Evolutionary conservation across 345 rosid species (phyloP).

Genomic region (Bruguiera parviflora): DNA sequence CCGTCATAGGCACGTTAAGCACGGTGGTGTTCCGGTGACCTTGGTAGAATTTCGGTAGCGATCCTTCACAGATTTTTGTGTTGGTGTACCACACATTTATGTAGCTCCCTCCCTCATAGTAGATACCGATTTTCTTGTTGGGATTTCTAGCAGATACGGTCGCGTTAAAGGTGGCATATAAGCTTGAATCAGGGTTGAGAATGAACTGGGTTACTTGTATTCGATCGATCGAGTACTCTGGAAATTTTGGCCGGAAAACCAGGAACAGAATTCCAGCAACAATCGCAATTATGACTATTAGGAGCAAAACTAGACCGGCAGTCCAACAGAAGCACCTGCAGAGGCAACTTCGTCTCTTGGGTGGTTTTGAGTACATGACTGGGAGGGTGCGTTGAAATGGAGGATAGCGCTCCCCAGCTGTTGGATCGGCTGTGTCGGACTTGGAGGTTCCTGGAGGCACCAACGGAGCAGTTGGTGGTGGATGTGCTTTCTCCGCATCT

Average conservation of each 20-base stretch:
- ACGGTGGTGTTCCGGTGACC: slow-evolving; percentile 82
- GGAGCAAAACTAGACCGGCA: slow-evolving; percentile 42
- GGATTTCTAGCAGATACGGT: slow-evolving; percentile 69
- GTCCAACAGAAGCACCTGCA: slow-evolving; percentile 76
- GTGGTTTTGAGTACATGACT: slow-evolving; percentile 35
- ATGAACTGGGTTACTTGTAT: slow-evolving; percentile 52
- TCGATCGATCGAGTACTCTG: slow-evolving; percentile 56
- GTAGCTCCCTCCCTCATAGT: slow-evolving; percentile 76
- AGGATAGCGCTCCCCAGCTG: slow-evolving; percentile 19
- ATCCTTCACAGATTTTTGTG: slow-evolving; percentile 55
- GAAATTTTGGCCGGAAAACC: slow-evolving; percentile 73
- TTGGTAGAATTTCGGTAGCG: slow-evolving; percentile 85
- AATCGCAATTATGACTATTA: slow-evolving; percentile 42
- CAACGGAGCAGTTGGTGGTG: slow-evolving; percentile 52
- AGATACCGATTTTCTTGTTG: slow-evolving; percentile 70
- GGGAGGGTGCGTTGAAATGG: slow-evolving; percentile 39
- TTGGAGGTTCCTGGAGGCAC: slow-evolving; percentile 42
- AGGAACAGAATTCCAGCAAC: slow-evolving; percentile 55
- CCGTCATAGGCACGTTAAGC: slow-evolving; percentile 50
- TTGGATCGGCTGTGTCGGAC: slow-evolving; percentile 46
- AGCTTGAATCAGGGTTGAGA: slow-evolving; percentile 38
- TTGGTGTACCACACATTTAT: slow-evolving; percentile 53
- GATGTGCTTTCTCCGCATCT: slow-evolving; percentile 49
- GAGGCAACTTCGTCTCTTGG: slow-evolving; percentile 43
- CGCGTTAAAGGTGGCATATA: slow-evolving; percentile 54